Conservation (phyloP, 2,329 filamentous ascomycete species). For the Aspergillus sergii region DNA sequence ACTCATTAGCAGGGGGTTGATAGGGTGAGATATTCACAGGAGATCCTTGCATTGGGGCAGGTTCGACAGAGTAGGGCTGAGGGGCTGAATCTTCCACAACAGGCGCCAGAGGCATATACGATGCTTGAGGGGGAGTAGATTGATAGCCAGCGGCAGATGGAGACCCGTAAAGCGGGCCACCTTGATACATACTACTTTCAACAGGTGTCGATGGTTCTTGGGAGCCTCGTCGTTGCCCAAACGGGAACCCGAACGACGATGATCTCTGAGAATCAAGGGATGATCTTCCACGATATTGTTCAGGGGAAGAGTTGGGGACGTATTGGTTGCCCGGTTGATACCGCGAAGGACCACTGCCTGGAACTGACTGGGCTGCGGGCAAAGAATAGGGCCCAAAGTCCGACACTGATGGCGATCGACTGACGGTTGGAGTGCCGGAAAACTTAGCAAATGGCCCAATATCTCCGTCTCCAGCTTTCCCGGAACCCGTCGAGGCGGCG, state of each 20-base stretch:
- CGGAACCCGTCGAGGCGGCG: slow-evolving; percentile 59
- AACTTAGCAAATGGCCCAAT: slow-evolving; percentile 82
- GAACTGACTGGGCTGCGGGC: slow-evolving; percentile 35
- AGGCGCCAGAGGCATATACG: slow-evolving; percentile 43
- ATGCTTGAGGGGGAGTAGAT: slow-evolving; percentile 40
- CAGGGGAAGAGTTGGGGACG: slow-evolving; percentile 54
- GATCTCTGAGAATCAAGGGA: slow-evolving; percentile 53
- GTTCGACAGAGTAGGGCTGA: slow-evolving; percentile 26
- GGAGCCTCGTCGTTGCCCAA: slow-evolving; percentile 39
- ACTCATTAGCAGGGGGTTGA: slow-evolving; percentile 22
- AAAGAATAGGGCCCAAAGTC: slow-evolving; percentile 66
- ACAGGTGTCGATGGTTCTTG: slow-evolving; percentile 40
- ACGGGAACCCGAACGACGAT: slow-evolving; percentile 37
- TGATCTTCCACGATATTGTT: slow-evolving; percentile 52
- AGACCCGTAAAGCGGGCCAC: slow-evolving; percentile 34
- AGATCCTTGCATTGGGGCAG: slow-evolving; percentile 24
- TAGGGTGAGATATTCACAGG: slow-evolving; percentile 33
- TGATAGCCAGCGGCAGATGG: slow-evolving; percentile 36
- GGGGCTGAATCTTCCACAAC: slow-evolving; percentile 41
- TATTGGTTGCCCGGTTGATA: slow-evolving; percentile 50
- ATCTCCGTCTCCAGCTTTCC: slow-evolving; percentile 60
- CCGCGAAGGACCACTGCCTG: slow-evolving; percentile 39
- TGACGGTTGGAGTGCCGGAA: slow-evolving; percentile 72
- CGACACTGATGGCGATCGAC: slow-evolving; percentile 71
- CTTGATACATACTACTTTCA: slow-evolving; percentile 37